Conservation (phyloP, 164 flowering plant genomes). For the Warburgia ugandensis region DNA sequence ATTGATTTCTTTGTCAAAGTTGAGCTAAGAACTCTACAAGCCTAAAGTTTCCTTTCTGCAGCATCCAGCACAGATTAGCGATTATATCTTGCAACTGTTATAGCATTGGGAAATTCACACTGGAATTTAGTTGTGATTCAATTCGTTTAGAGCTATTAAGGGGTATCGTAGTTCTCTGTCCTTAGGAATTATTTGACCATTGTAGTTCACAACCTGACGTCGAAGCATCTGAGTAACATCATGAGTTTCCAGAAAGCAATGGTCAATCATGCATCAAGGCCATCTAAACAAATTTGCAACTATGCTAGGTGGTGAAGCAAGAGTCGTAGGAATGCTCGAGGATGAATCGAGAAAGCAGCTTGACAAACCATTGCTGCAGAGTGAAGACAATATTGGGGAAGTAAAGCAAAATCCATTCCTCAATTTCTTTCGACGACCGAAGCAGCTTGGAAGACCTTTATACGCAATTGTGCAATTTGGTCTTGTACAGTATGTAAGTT, state of each 20-base stretch:
- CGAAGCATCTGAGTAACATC: too few species aligned
- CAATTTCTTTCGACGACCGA: constrained; percentile 51
- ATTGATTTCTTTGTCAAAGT: background rate
- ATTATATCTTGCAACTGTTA: too few species aligned
- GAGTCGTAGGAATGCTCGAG: constrained; percentile 53
- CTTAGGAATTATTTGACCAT: too few species aligned
- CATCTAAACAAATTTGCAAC: background rate
- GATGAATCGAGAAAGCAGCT: constrained; percentile 44
- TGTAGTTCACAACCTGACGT: too few species aligned
- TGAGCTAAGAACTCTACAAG: background rate
- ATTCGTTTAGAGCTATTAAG: too few species aligned
- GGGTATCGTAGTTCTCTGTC: too few species aligned
- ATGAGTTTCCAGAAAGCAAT: too few species aligned
- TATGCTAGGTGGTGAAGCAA: constrained; percentile 61
- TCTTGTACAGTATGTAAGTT: constrained; percentile 84
- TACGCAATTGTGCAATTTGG: constrained; percentile 65
- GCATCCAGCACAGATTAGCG: too few species aligned
- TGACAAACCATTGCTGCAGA: constrained; percentile 44
- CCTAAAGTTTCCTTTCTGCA: background rate
- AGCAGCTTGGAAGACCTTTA: constrained; percentile 45
- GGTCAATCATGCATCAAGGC: too few species aligned
- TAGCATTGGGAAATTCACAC: too few species aligned
- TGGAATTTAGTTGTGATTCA: too few species aligned
- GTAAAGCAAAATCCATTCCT: constrained; percentile 19
- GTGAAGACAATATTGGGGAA: constrained; percentile 14